Evolutionary conservation across 371 early-diverging fungal species (phyloP), one percentile per base, ranked within the genome.

Genomic region (Haplosporangium sp.): DNA sequence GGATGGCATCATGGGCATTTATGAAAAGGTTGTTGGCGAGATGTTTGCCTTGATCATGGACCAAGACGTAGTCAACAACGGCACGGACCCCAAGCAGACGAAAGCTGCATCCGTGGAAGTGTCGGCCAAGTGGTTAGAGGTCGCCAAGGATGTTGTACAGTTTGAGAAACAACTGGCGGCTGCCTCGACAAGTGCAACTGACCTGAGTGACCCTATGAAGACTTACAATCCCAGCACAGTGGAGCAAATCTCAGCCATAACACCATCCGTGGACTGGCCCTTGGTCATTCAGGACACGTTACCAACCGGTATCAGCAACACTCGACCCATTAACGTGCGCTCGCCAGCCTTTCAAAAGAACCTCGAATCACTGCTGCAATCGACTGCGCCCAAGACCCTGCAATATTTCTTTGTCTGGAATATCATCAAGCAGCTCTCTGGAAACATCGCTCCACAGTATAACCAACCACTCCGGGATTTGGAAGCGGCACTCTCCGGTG

Each of bases 261-360:
- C 70, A 5, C 84, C 87, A 2, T 41, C 37, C 16, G 48, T 87
- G 50, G 83, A 83, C 56, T 86, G 86, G 84, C 57, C 64, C 18
- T 29, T 76, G 2, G 67, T 74, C 21, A 38, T 84, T 4, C 45
- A 64, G 10, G 60, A 82, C 18, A 45, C 74, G 16, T 50, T 80
- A 5, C 81, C 74, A 5, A 14, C 68, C 4, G 73, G 54, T 12
- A 59, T 74, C 2, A 67, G 67, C n/a, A 58, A 73, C 36, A 71
- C 79, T 0, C 50, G 60, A 8, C 59, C 63, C 29, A 21, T 86
- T 5, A 59, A 74, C 29, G 68, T 83, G 1, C 51, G 69, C 0
- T 79, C 80, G 0, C 81, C 82, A 5, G 16, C 50, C 1, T 85
- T 67, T 53, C 50, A 84, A 13, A 41, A 51, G 5, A 62, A 70